Base-by-base conservation (phyloP, 768 basidiomycete genomes). In the Boletus barrowsii region DNA sequence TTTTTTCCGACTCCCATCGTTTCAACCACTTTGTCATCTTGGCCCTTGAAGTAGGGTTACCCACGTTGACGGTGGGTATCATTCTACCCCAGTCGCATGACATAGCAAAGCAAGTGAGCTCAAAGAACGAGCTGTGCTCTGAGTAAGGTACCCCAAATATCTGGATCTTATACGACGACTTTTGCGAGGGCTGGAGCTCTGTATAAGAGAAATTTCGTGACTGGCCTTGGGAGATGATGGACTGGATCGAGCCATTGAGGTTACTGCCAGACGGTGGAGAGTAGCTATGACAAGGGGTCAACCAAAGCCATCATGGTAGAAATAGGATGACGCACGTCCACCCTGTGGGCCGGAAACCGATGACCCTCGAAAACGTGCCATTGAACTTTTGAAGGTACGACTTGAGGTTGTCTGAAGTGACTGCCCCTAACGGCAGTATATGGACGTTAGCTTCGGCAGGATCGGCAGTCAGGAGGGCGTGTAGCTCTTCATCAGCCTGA, bases 71-170 rank as follows among this genome's bases (percentile, higher is more conserved):
- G 0, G 97, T 98, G 10, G 97, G 90, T 62, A 98, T 95, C 80
- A 98, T 96, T 67, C 83, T 87, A 0, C 73, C 78, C 88, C 86
- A 96, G 58, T 83, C 82, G 41, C 93, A 77, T 18, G 90, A 93
- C 72, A 98, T 80, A 5, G 93, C 93, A 68, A 98, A 98, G 68
- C 93, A 95, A 11, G 93, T 96, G 58, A 96, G 76, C 71, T 98
- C 96, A 62, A 90, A 91, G 72, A 98, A 98, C 33, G 90, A 93
- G 32, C 90, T 93, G 68, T 98, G 96, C 67, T 98, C 97, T 6
- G 94, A 98, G 67, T 98, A 98, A 10, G 86, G 89, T 51, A 91
- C 85, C 49, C 90, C 88, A 64, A 86, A 92, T 41, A 97, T 74
- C 72, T 87, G 87, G 42, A 89, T 69, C 32, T 75, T 71, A 15